phyloP scores from a whole-genome alignment of 179 eudicot species.

The Silene coronaria region DNA sequence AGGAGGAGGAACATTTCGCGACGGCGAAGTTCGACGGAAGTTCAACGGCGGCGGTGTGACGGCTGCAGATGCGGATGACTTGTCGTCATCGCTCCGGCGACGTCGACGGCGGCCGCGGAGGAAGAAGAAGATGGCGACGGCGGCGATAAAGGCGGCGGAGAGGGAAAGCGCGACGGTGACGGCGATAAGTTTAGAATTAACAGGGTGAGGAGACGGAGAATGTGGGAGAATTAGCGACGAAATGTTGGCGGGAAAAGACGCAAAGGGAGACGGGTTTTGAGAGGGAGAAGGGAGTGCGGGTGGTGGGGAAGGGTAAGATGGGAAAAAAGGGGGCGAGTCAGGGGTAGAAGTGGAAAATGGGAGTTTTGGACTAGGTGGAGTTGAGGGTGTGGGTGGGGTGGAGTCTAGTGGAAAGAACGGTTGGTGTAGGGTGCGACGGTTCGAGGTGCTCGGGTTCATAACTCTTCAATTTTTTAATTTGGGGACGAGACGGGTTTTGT shows the following conservation, averaged over 20 bases:
- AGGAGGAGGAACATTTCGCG: conserved; percentile 30
- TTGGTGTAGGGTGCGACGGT: conserved; percentile 80
- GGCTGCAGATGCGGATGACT: conserved; percentile 33
- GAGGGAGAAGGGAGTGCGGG: conserved; percentile 38
- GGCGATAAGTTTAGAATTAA: conserved; percentile 41
- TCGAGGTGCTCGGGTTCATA: not conserved
- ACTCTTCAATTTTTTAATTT: no score
- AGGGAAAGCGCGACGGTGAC: conserved; percentile 44
- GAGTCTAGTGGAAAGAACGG: conserved; percentile 55
- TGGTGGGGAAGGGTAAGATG: conserved; percentile 47
- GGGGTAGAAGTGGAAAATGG: conserved; percentile 50
- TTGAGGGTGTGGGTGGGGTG: conserved; percentile 36
- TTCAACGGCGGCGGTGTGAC: conserved; percentile 3
- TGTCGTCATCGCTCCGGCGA: conserved; percentile 7
- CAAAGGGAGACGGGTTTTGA: conserved; percentile 29
- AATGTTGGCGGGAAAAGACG: conserved; percentile 80
- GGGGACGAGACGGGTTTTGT: no score
- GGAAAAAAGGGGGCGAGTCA: conserved; percentile 51
- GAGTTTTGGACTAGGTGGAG: conserved; percentile 32
- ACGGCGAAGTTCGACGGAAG: conserved; percentile 1
- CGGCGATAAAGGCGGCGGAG: conserved; percentile 44
- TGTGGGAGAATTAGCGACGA: conserved; percentile 66
- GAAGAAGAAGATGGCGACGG: conserved; percentile 48
- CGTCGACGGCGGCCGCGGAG: conserved; percentile 35
- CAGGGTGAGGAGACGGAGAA: conserved; percentile 40